phyloP scores from a whole-genome alignment of 305 asterid genomes.

The Coffea humblotiana region DNA sequence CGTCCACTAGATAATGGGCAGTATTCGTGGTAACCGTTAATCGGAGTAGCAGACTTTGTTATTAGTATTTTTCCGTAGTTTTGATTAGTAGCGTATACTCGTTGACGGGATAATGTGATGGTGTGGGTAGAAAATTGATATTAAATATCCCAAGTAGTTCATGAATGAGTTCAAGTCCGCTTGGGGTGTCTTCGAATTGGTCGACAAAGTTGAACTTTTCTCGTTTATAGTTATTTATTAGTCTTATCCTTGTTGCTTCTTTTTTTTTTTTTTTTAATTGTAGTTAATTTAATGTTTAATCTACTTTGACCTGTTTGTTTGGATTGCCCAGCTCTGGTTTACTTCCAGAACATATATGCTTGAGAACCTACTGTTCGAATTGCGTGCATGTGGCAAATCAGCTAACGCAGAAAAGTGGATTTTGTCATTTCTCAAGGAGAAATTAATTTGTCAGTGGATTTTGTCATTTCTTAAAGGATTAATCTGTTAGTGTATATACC shows the following conservation, averaged over 20 bases:
- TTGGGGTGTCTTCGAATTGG: constrained; percentile 11
- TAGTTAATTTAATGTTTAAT: not conserved
- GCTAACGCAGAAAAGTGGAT: not conserved
- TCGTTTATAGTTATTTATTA: constrained; percentile 1
- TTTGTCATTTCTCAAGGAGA: not conserved
- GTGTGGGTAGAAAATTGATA: constrained; percentile 16
- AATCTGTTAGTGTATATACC: too few relatives aligned
- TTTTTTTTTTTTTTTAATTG: not conserved
- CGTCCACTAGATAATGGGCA: not conserved
- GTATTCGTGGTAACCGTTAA: not conserved
- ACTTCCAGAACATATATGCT: not conserved
- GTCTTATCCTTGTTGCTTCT: constrained; percentile 14
- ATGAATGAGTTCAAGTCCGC: constrained; percentile 5
- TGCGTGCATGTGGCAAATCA: not conserved
- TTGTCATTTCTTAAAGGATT: not conserved
- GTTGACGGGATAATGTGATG: constrained; percentile 9
- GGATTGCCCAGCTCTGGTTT: not conserved
- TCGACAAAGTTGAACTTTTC: constrained; percentile 26
- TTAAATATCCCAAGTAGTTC: constrained; percentile 16
- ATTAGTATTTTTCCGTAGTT: not conserved
- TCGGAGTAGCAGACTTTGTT: not conserved
- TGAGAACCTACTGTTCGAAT: not conserved
- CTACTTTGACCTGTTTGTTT: constrained; percentile 14
- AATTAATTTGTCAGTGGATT: too few relatives aligned
- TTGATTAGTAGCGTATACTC: not conserved